Percentiles rank a stretch among this genome's conserved stretches.
Evolutionary conservation across 2,329 filamentous ascomycete genomes (phyloP).

Genomic region (Botrytis fabae): DNA sequence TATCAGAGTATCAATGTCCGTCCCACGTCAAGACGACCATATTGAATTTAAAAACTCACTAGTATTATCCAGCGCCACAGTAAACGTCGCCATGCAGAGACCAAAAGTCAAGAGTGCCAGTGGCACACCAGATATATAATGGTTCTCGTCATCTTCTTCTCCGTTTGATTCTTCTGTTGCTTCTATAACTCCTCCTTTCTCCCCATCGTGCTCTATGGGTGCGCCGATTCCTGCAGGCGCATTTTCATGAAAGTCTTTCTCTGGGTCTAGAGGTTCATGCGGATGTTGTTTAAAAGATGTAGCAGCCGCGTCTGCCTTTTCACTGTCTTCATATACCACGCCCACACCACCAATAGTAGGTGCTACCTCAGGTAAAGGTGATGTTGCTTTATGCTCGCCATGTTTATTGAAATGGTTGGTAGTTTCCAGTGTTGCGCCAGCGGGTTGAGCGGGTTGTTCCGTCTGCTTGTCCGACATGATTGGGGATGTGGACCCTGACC

Average conservation of each 20-base stretch:
- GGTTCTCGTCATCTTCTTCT: constrained; percentile 31
- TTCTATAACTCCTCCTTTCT: constrained; percentile 2
- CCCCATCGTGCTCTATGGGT: background rate
- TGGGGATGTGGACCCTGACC: constrained; percentile 19
- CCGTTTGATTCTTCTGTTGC: constrained; percentile 20
- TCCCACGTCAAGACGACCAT: background rate
- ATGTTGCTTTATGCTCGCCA: constrained; percentile 11
- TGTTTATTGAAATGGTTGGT: constrained; percentile 3
- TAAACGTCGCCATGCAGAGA: constrained; percentile 46
- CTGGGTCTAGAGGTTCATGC: background rate
- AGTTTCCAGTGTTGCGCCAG: constrained; percentile 1
- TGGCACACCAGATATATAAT: constrained; percentile 36
- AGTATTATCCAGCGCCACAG: constrained; percentile 40
- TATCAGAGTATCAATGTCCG: background rate
- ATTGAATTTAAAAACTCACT: constrained; percentile 33
- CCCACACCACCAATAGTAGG: constrained; percentile 1
- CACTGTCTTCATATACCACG: background rate
- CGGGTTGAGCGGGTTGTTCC: constrained; percentile 21
- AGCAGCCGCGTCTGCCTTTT: constrained; percentile 6
- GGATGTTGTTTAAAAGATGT: constrained; percentile 5
- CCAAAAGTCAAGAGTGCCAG: constrained; percentile 48
- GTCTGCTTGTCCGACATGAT: constrained; percentile 27
- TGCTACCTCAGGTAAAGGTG: background rate
- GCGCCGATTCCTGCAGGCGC: background rate
- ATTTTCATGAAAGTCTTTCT: constrained; percentile 17